phyloP scores from a whole-genome alignment of 1,284 basidiomycete species.

The Phenoliferia sp. region DNA sequence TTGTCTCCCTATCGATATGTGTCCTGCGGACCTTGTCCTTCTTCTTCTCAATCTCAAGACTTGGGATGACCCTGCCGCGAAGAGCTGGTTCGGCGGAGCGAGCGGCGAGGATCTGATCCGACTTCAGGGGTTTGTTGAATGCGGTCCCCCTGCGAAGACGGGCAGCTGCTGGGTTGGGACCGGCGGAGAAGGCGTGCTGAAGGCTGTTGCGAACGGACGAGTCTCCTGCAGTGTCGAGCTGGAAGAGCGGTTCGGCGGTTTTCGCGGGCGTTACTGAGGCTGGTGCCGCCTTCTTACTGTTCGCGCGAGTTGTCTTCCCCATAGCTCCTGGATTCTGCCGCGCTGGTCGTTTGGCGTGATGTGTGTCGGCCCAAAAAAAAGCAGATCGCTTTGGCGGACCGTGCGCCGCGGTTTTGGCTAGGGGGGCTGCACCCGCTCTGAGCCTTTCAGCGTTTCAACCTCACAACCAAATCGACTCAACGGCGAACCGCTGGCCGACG shows the following conservation, averaged over 20 bases:
- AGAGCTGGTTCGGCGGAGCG: constrained; percentile 76
- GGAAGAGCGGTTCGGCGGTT: constrained; percentile 19
- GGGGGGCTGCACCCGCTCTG: no score
- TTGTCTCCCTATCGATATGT: constrained; percentile 77
- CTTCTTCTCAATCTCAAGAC: constrained; percentile 28
- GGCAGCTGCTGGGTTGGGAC: constrained; percentile 16
- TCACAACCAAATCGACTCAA: no score
- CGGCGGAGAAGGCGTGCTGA: constrained; percentile 7
- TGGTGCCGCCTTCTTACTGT: constrained; percentile 21
- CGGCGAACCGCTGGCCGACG: no score
- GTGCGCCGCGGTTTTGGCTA: no score
- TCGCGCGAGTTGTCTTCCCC: constrained; percentile 7
- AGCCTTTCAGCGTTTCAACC: no score
- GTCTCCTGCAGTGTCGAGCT: constrained; percentile 26
- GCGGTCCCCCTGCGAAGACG: constrained; percentile 25
- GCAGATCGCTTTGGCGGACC: not conserved
- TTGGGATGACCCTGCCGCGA: constrained; percentile 17
- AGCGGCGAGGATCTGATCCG: constrained; percentile 73
- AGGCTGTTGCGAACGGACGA: constrained; percentile 18
- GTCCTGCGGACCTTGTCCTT: constrained; percentile 62
- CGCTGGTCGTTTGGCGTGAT: not conserved
- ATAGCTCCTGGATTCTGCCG: not conserved
- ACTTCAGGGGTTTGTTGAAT: constrained; percentile 56
- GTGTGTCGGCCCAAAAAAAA: not conserved
- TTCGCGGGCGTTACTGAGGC: not conserved